Evolutionary conservation across 2,329 filamentous ascomycete species (phyloP), one percentile per base, ranked within the genome.

Genomic region (Talaromyces sp.): DNA sequence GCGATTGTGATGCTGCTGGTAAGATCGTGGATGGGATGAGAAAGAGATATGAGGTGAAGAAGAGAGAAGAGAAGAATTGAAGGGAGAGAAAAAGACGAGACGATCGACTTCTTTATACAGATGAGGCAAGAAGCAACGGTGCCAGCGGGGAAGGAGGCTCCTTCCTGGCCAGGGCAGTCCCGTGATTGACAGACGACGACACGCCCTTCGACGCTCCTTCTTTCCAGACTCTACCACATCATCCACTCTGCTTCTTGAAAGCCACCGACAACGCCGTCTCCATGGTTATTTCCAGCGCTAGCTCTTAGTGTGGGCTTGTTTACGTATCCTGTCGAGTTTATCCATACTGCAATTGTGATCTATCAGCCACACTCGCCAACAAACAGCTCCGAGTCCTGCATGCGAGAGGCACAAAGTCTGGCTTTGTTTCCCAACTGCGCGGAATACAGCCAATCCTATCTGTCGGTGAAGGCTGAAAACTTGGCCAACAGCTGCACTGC

Each of bases 331-430:
- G n/a, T 7, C 29, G 15, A 27, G 61, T n/a, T 27, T 22, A 63
- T 40, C 40, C 22, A 25, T 38, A 19, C 17, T n/a, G 6, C 19
- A 29, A 36, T 63, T 63, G 22, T 63, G 61, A 63, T 36, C 51
- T 63, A 63, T 63, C 61, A 47, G 61, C 51, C 51, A 58, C 56
- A 45, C 53, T 54, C n/a, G 51, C 36, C 29, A 54, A 54, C 51
- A 22, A 36, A 13, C 29, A 19, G 15, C n/a, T 25, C 31, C 31
- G 49, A 56, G n/a, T n/a, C 31, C 29, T 15, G 53, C 53, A 38
- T 25, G 11, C 51, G 15, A 29, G 3, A n/a, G 25, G 27, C 15
- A 19, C 29, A 38, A 31, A 36, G 25, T 25, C 10, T 36, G 10
- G 31, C n/a, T 19, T 34, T 56, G 11, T 17, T 22, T 22, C 3